Conservation (phyloP, 2,329 filamentous ascomycete genomes). For the Fusarium kyushuense region DNA sequence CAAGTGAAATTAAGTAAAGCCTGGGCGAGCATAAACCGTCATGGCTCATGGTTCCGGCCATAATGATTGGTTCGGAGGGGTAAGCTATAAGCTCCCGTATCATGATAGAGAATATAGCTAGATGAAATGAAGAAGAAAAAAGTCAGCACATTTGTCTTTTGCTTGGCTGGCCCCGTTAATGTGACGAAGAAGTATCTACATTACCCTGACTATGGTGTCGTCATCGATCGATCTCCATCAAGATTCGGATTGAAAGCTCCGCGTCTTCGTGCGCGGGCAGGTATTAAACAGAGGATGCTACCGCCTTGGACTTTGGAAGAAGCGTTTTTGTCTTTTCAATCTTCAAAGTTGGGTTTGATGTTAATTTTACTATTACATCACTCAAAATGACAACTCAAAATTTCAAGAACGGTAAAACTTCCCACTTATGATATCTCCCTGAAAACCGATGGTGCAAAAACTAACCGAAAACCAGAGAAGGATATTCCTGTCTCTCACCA, state of each 20-base stretch:
- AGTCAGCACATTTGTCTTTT: conserved; percentile 8
- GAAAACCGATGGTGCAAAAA: background rate
- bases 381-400: conserved; percentile 42
- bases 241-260: conserved; percentile 40
- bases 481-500: conserved; percentile 48
- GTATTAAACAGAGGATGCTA: conserved; percentile 24
- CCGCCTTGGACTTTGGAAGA: background rate
- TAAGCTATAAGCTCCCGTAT: conserved; percentile 1
- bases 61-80: conserved; percentile 15
- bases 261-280: background rate
- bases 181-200: conserved; percentile 34
- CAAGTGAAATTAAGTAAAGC: conserved; percentile 1
- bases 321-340: background rate
- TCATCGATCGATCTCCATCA: conserved; percentile 46
- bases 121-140: background rate
- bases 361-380: background rate
- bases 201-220: conserved; percentile 35
- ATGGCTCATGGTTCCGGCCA: conserved; percentile 5
- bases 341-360: background rate
- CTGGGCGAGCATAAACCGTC: conserved; percentile 1
- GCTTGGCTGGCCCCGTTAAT: conserved; percentile 35
- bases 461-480: conserved; percentile 52
- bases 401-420: conserved; percentile 39
- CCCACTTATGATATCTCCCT: background rate
- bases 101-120: background rate